These are phyloP conservation scores for Pulveroboletus sp. DNA, from an alignment of 768 basidiomycete species.

Conservation along the genomic window DNA sequence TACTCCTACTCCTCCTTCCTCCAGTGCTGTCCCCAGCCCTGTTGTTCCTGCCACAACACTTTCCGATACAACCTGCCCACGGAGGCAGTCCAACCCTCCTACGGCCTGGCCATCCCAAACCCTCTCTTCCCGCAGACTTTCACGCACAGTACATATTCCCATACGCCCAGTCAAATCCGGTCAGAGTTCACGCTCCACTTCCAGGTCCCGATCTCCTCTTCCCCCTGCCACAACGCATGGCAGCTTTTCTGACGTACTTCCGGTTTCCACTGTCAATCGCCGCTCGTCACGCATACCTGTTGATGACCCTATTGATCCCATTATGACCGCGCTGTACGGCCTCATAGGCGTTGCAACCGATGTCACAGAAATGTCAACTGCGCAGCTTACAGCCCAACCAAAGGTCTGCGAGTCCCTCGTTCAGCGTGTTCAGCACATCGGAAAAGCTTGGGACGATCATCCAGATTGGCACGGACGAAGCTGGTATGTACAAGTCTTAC, in stretches of 20 bases:
- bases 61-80: constrained; percentile 61
- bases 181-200: constrained; percentile 88
- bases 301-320: constrained; percentile 83
- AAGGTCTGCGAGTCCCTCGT: constrained; percentile 85
- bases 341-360: constrained; percentile 93
- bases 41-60: constrained; percentile 55
- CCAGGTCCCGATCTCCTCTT: constrained; percentile 89
- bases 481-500: constrained; percentile 96
- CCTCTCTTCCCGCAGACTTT: constrained; percentile 72
- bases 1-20: constrained; percentile 42
- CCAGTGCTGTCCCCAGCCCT: constrained; percentile 56
- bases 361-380: constrained; percentile 83
- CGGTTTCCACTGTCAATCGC: constrained; percentile 49
- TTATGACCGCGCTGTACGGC: constrained; percentile 86
- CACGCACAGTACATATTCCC: constrained; percentile 77
- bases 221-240: constrained; percentile 63
- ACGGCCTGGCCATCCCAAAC: constrained; percentile 54
- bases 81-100: constrained; percentile 53
- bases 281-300: constrained; percentile 79
- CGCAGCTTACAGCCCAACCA: constrained; percentile 79
- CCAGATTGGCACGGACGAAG: constrained; percentile 96
- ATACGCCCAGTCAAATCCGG: constrained; percentile 62
- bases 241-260: constrained; percentile 56
- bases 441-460: constrained; percentile 95
- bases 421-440: constrained; percentile 85